Base-by-base conservation (phyloP, 768 basidiomycete genomes). In the Rhodotorula kratochvilovae region DNA sequence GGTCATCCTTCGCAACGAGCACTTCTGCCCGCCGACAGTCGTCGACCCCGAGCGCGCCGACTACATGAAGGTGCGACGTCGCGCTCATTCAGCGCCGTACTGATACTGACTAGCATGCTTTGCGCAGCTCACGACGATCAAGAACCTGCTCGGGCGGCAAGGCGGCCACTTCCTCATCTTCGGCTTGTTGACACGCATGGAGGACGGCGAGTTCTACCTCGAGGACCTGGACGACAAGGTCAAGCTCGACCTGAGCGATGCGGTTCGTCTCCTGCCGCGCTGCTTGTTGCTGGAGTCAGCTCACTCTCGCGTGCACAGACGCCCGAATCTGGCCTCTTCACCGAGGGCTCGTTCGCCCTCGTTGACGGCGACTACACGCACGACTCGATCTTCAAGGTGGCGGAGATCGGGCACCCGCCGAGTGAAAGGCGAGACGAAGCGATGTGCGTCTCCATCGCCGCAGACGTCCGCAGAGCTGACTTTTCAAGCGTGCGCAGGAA, bases 331-430 rank as follows among this genome's bases (percentile, higher is more conserved):
- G 96, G 96, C 2, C 80, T 99, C 12, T 98, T 96, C 78, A 96
- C 93, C 0, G 96, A 98, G 80, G 96, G 96, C 0, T 92, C 89
- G 68, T 90, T 97, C 80, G 92, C 92, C 1, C 85, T 99, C 25
- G 87, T 97, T 0, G 96, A 98, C 82, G 96, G 96, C 31, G 91
- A 93, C 77, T 99, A 97, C 79, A 97, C 91, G 0, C 89, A 94
- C 70, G 92, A 98, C 42, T 90, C 89, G 61, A 90, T 85, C 2
- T 83, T 99, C 61, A 85, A 89, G 74, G 91, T 97, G 12, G 87
- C 92, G 72, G 96, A 94, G 29, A 90, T 99, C 71, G 96, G 96
- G 3, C 95, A 98, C 81, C 96, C 96, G 3, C 96, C 96, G 19
- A 95, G 93, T 77, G 96, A 99, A 81, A 85, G 89, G 75, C 84